Conservation (phyloP, 148 eudicot genomes). For the Polygonum aviculare region DNA sequence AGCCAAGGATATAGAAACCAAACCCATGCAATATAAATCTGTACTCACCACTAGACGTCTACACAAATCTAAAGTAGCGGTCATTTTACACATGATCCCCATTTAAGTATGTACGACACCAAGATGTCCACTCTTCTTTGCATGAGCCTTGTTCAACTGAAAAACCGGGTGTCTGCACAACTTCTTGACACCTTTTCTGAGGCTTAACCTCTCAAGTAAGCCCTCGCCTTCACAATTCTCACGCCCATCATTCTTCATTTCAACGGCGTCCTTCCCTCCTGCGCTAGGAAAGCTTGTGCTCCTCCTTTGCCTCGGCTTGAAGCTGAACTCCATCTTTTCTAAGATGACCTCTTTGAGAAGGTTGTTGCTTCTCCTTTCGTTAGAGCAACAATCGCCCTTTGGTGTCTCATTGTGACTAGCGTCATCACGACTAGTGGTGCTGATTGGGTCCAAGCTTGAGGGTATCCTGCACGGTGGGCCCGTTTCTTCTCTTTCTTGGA, state of each 20-base stretch:
- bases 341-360: conserved; percentile 27
- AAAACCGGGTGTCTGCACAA: conserved; percentile 66
- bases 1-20: not conserved
- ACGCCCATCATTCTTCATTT: conserved; percentile 17
- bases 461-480: not conserved
- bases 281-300: conserved; percentile 17
- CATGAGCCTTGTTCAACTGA: conserved; percentile 43
- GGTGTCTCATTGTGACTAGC: conserved; percentile 11
- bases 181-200: conserved; percentile 56
- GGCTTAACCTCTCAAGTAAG: conserved; percentile 37
- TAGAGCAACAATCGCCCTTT: conserved; percentile 1
- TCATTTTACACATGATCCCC: not conserved
- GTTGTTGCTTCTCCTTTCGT: conserved; percentile 13
- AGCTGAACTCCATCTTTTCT: conserved; percentile 32
- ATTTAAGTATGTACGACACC: conserved; percentile 30
- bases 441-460: not conserved
- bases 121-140: conserved; percentile 34
- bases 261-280: not conserved
- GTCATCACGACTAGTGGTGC: not conserved
- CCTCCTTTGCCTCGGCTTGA: conserved; percentile 29
- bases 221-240: conserved; percentile 39
- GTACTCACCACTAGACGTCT: not conserved
- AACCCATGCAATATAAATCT: not conserved
- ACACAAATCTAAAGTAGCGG: not conserved
- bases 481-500: conserved; percentile 43